A percentile compares a stretch with the other conserved stretches of the same genome.
These are phyloP conservation scores for Dioscorea dumetorum DNA, from an alignment of 106 monocot species.

Conservation along the genomic window DNA sequence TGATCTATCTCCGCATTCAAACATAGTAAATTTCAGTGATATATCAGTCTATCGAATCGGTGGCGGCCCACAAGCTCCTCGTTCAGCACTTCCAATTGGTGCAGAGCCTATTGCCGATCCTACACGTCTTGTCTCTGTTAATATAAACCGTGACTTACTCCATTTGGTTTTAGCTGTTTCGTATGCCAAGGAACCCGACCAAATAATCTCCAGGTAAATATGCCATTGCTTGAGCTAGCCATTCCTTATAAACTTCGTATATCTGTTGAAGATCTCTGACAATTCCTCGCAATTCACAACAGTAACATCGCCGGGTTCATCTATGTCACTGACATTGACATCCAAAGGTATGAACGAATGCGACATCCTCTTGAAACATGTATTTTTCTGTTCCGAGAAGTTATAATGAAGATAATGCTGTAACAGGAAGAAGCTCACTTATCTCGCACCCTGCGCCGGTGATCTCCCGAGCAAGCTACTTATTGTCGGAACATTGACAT, in stretches of 20 bases:
- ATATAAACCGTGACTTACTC: conserved; percentile 72
- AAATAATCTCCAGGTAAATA: conserved; percentile 77
- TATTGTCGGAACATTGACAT: conserved; percentile 61
- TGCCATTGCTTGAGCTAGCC: too few species aligned
- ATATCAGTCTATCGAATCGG: conserved; percentile 77
- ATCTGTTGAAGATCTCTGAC: conserved; percentile 2
- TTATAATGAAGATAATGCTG: neutral
- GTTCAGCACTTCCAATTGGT: conserved; percentile 87
- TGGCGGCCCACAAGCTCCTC: conserved; percentile 81
- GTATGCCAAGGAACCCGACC: conserved; percentile 87
- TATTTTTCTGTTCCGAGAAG: neutral
- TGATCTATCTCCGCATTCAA: conserved; percentile 92
- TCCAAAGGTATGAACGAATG: conserved; percentile 47
- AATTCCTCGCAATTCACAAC: conserved; percentile 17
- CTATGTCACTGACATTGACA: conserved; percentile 79
- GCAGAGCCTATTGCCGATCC: conserved; percentile 91
- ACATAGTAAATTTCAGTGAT: conserved; percentile 71
- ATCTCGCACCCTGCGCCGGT: conserved; percentile 77
- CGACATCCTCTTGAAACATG: neutral
- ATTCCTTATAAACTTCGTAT: neutral
- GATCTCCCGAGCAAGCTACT: conserved; percentile 75
- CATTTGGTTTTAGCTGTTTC: conserved; percentile 89
- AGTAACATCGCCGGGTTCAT: conserved; percentile 96
- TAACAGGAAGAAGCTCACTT: conserved; percentile 80
- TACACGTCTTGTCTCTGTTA: conserved; percentile 54